Conservation (phyloP, 2,329 filamentous ascomycete genomes). For the Pyrenophora graminea region DNA sequence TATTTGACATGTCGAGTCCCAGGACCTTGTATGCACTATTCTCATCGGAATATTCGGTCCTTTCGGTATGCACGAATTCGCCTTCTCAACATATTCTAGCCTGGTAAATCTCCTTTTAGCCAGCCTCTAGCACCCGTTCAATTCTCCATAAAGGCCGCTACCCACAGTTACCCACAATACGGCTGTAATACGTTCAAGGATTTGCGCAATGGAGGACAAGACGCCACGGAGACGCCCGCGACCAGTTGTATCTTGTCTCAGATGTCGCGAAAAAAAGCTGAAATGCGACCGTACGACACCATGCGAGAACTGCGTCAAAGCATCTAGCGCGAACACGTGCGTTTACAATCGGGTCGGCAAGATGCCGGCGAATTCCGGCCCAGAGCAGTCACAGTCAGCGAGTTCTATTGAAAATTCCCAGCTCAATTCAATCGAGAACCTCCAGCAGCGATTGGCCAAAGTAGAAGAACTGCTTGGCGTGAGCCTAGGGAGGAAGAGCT, state of each 20-base stretch:
- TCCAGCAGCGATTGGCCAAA: conserved; percentile 23
- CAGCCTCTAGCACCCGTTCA: no score
- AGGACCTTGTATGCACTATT: no score
- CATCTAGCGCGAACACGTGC: conserved; percentile 19
- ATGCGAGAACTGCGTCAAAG: conserved; percentile 32
- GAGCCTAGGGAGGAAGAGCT: background rate
- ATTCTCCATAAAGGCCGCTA: no score
- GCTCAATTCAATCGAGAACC: conserved; percentile 16
- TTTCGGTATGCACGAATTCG: no score
- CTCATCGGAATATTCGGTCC: no score
- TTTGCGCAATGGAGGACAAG: conserved; percentile 18
- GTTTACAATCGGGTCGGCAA: conserved; percentile 14
- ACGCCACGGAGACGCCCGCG: conserved; percentile 25
- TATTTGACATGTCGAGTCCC: no score
- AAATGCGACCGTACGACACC: conserved; percentile 32
- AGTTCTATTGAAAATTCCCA: background rate
- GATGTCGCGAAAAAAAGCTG: conserved; percentile 33
- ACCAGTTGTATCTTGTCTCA: conserved; percentile 32
- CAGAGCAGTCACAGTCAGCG: background rate
- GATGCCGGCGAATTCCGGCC: background rate
- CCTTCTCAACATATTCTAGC: no score
- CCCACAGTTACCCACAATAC: no score
- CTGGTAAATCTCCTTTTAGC: no score
- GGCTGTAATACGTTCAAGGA: no score
- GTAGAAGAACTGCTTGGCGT: conserved; percentile 26